Conservation (phyloP, 176 grass and related monocot genomes). For the Oryza rufipogon region DNA sequence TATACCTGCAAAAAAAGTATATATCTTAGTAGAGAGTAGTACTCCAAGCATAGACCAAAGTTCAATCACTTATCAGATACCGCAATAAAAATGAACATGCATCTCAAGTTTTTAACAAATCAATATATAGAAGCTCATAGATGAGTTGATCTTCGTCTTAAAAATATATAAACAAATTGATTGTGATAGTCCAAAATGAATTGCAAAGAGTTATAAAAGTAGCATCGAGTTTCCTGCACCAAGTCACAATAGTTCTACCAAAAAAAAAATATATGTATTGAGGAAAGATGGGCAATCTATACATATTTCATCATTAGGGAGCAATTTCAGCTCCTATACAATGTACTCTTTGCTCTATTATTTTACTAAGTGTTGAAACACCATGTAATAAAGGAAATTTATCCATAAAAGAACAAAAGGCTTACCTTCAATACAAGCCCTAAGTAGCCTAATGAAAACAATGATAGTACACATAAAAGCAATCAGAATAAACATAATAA, state of each 20-base stretch:
- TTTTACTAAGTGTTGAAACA: conserved; percentile 16
- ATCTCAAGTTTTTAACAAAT: background rate
- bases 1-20: conserved; percentile 22
- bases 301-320: background rate
- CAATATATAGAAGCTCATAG: background rate
- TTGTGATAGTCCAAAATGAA: conserved; percentile 14
- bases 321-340: background rate
- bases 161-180: background rate
- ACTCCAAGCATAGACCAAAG: background rate
- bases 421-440: background rate
- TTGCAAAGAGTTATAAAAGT: background rate
- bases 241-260: background rate
- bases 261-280: background rate
- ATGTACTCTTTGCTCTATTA: background rate
- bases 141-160: background rate
- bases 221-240: background rate
- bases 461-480: background rate
- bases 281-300: background rate
- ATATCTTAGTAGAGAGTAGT: background rate
- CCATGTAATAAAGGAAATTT: background rate
- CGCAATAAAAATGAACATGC: background rate
- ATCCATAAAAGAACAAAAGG: background rate
- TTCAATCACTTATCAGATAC: background rate
- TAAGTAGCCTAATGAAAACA: background rate
- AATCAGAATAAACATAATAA: conserved; percentile 8